These are phyloP conservation scores for Mimosa pudica DNA, from an alignment of 306 rosid genomes.

Conservation along the genomic window DNA sequence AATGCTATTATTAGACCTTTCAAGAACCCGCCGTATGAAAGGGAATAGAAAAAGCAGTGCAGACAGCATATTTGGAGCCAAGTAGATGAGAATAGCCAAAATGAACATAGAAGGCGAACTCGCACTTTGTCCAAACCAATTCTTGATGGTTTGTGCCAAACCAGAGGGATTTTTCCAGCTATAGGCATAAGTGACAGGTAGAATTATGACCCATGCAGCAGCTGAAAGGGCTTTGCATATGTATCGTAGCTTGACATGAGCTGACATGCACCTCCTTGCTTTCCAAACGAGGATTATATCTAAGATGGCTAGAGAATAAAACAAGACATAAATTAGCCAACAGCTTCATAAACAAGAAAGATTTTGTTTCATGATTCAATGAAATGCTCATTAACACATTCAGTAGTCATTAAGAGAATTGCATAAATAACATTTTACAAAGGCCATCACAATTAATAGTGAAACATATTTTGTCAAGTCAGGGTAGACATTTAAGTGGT, in stretches of 20 bases:
- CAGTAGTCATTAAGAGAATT: neutral
- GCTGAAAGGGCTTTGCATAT: constrained; percentile 66
- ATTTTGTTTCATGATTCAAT: constrained; percentile 20
- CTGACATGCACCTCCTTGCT: constrained; percentile 82
- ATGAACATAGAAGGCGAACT: constrained; percentile 91
- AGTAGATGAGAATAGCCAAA: constrained; percentile 76
- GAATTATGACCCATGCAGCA: constrained; percentile 86
- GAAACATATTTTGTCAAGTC: neutral
- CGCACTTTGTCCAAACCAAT: constrained; percentile 86
- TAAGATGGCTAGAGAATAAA: constrained; percentile 65
- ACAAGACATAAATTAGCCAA: constrained; percentile 36
- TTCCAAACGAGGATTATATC: constrained; percentile 89
- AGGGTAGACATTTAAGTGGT: neutral
- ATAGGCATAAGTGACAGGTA: constrained; percentile 86
- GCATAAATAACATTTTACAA: constrained; percentile 12
- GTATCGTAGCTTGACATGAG: constrained; percentile 78
- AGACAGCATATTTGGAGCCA: constrained; percentile 88
- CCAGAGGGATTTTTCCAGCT: constrained; percentile 88
- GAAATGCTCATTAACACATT: constrained; percentile 25
- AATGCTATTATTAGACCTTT: constrained; percentile 59
- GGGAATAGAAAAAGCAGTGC: constrained; percentile 80
- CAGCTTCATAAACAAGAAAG: constrained; percentile 29
- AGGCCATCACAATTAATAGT: neutral
- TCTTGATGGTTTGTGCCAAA: constrained; percentile 77
- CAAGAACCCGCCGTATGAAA: constrained; percentile 72